Evolutionary conservation across 2,329 filamentous ascomycete species (phyloP).

Genomic region (Ustulina deusta): DNA sequence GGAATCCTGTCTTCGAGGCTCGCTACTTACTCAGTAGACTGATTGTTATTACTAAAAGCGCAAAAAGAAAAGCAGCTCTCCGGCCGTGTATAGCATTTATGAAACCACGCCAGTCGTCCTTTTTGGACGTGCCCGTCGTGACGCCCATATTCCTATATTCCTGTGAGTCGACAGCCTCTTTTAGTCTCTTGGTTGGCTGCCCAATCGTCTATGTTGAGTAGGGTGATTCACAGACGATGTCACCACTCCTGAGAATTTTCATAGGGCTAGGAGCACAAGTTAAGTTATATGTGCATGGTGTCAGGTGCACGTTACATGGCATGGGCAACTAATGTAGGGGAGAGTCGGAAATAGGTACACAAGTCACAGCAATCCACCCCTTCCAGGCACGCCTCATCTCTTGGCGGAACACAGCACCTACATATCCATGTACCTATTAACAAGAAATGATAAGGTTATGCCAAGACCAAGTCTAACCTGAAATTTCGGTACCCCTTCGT

Average conservation of each 20-base stretch:
- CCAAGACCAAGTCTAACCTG: neutral
- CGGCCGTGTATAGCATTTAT: constrained; percentile 1
- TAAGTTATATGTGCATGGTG: neutral
- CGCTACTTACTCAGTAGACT: constrained; percentile 23
- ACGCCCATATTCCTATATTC: neutral
- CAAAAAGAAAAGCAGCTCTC: constrained; percentile 7
- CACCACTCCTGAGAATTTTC: neutral
- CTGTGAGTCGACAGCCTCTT: neutral
- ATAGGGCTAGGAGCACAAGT: neutral
- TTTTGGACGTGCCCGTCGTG: constrained; percentile 1
- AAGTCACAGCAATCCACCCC: neutral
- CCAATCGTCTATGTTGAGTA: neutral
- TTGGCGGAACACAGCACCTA: neutral
- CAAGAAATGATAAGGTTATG: neutral
- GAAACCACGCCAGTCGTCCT: neutral
- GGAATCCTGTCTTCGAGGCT: neutral
- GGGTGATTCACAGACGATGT: neutral
- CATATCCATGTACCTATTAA: neutral
- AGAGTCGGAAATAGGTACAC: neutral
- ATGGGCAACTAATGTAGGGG: neutral
- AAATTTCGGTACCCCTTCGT: neutral
- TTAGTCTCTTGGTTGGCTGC: neutral
- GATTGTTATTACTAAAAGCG: constrained; percentile 24
- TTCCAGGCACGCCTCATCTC: constrained; percentile 10
- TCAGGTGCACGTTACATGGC: neutral